Evolutionary conservation across 2,329 filamentous ascomycete genomes (phyloP), one percentile per base, ranked within the genome.

Genomic region (Aphanocladium album): DNA sequence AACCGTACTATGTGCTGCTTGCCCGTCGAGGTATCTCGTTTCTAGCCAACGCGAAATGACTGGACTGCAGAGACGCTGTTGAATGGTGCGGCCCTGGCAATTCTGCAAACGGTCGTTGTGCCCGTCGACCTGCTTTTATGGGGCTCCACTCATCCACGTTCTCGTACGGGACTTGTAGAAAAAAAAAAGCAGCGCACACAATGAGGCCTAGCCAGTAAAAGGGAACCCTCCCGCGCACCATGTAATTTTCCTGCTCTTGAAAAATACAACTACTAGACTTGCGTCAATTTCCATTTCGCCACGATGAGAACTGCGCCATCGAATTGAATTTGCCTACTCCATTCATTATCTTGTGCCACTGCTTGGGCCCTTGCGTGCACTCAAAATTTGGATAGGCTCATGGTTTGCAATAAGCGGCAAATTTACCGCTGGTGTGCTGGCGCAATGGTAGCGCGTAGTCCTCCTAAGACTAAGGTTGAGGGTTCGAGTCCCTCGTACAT

Each of bases 381-480:
- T 12, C 3, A 5, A 27, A 47, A 27, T 47, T 2, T 1, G 16
- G 23, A 4, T 39, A 52, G 49, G 19, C n/a, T 37, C 17, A 43
- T 54, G 33, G 25, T 7, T 45, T 23, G 21, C 14, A 12, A 55
- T 55, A 55, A 43, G 52, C 37, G 23, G 35, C 2, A 19, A 27
- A 43, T 55, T 30, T 1, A 6, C 9, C 37, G 37, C 25, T 49
- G 60, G 68, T 72, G 68, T 68, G 70, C 70, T 73, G 71, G 70
- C 70, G 71, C 70, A 73, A 73, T 72, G 71, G 71, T 73, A 73
- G 71, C 71, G 71, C 70, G 70, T 70, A 73, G 71, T 72, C 71
- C 71, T 73, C 71, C 72, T 73, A 74, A 73, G 72, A 72, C 72
- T 73, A 71, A 73, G 72, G 72, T 67, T 74, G 70, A 72, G 72